A percentile compares a stretch with the other conserved stretches of the same genome.
phyloP scores from a whole-genome alignment of 305 asterid genomes.

The Andrographis paniculata region DNA sequence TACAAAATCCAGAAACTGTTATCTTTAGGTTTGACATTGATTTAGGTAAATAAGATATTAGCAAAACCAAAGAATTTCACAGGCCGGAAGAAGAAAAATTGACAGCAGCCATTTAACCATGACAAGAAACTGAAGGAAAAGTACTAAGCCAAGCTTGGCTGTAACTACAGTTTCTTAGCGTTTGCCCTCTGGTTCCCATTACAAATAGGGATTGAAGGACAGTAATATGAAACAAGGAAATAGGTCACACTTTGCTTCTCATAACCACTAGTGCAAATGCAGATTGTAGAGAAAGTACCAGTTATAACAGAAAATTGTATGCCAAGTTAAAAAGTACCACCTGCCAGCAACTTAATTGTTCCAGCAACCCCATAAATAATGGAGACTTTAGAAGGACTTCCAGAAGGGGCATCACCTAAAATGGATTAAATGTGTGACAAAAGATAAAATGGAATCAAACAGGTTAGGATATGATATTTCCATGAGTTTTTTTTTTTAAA shows the following conservation, averaged over 20 bases:
- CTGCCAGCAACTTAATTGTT: slow-evolving; percentile 89
- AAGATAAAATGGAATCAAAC: background rate
- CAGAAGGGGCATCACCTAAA: slow-evolving; percentile 49
- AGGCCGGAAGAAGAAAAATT: too few species aligned
- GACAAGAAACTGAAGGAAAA: background rate
- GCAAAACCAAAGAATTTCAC: too few species aligned
- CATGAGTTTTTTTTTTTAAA: too few species aligned
- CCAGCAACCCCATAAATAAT: slow-evolving; percentile 87
- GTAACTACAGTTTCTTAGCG: background rate
- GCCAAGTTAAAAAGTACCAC: slow-evolving; percentile 29
- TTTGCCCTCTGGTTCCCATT: too few species aligned
- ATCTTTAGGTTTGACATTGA: background rate
- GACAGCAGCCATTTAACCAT: background rate
- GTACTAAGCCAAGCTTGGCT: background rate
- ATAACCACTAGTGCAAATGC: too few species aligned
- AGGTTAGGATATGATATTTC: too few species aligned
- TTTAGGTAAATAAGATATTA: too few species aligned
- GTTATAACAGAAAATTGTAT: slow-evolving; percentile 7
- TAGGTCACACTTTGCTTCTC: too few species aligned
- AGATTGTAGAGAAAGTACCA: background rate
- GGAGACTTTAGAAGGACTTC: slow-evolving; percentile 47
- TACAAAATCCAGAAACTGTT: slow-evolving; percentile 11
- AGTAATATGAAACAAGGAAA: too few species aligned
- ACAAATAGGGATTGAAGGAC: too few species aligned
- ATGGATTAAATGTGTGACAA: background rate